Conservation (phyloP, 2,329 filamentous ascomycete genomes). For the Stachybotrys chartarum region DNA sequence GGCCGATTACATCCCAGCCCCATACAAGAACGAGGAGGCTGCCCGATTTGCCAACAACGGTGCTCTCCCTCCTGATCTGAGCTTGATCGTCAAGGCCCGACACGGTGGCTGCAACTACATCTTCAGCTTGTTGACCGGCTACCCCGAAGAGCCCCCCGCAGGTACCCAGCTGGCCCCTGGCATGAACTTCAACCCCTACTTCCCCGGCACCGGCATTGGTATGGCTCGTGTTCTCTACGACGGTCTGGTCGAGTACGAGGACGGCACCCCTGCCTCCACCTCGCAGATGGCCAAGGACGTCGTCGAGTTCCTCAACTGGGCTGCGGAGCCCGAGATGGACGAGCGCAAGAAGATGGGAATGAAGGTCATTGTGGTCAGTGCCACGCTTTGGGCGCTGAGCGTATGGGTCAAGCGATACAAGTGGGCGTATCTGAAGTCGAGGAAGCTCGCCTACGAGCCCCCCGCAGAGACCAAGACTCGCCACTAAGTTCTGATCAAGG, state of each 20-base stretch:
- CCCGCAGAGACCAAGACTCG: constrained; percentile 50
- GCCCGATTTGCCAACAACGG: constrained; percentile 97
- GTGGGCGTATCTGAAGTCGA: constrained; percentile 93
- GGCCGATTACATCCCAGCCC: constrained; percentile 88
- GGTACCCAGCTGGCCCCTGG: constrained; percentile 79
- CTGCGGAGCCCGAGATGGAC: constrained; percentile 98
- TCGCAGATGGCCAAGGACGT: constrained; percentile 99
- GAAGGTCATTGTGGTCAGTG: constrained; percentile 81
- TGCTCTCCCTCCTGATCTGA: constrained; percentile 94
- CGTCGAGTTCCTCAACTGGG: constrained; percentile 98
- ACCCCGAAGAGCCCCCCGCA: constrained; percentile 91
- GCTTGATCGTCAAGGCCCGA: constrained; percentile 92
- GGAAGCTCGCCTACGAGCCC: constrained; percentile 85
- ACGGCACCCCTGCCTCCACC: constrained; percentile 85
- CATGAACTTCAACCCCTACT: constrained; percentile 99
- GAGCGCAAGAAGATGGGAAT: constrained; percentile 99
- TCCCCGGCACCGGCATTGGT: constrained; percentile 96
- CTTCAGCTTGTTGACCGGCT: constrained; percentile 93
- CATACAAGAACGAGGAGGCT: constrained; percentile 99
- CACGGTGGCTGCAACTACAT: constrained; percentile 99
- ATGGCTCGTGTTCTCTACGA: constrained; percentile 99
- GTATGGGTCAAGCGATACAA: constrained; percentile 99
- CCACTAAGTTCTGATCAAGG: constrained; percentile 29
- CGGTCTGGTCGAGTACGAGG: constrained; percentile 95
- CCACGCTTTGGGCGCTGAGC: constrained; percentile 75